phyloP scores from a whole-genome alignment of 805 yeast genomes.

The Clavispora vitiphila region DNA sequence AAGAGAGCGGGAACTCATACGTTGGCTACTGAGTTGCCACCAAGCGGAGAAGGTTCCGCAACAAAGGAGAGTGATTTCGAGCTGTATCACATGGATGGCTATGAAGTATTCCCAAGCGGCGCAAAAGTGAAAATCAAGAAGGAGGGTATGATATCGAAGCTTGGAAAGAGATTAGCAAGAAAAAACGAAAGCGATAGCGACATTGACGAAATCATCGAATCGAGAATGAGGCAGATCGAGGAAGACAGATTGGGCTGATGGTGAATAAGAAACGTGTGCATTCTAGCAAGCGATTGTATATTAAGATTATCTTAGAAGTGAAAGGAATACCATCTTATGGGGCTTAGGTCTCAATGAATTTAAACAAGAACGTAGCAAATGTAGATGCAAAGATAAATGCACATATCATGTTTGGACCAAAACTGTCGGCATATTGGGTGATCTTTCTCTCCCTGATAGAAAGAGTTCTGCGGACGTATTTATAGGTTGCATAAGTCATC shows the following conservation, averaged over 20 bases:
- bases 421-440: conserved; percentile 76
- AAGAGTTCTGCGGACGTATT: conserved; percentile 76
- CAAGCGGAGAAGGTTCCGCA: conserved; percentile 37
- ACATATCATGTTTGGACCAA: conserved; percentile 86
- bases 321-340: neutral
- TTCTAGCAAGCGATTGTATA: neutral
- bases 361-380: conserved; percentile 54
- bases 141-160: conserved; percentile 18
- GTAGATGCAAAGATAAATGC: conserved; percentile 66
- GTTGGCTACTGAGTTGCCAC: conserved; percentile 45
- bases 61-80: conserved; percentile 25
- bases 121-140: conserved; percentile 45
- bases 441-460: conserved; percentile 81
- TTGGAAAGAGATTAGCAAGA: conserved; percentile 38
- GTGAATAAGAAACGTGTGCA: neutral
- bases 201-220: conserved; percentile 52
- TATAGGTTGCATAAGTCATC: conserved; percentile 63
- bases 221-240: conserved; percentile 27
- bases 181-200: conserved; percentile 23
- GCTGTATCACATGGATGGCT: conserved; percentile 28
- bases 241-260: neutral
- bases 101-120: conserved; percentile 73
- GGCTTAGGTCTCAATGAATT: conserved; percentile 27
- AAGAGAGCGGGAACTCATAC: conserved; percentile 48
- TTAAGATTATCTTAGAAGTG: neutral